phyloP scores from a whole-genome alignment of 495 filamentous ascomycete genomes.

The Lepidopterella palustris region DNA sequence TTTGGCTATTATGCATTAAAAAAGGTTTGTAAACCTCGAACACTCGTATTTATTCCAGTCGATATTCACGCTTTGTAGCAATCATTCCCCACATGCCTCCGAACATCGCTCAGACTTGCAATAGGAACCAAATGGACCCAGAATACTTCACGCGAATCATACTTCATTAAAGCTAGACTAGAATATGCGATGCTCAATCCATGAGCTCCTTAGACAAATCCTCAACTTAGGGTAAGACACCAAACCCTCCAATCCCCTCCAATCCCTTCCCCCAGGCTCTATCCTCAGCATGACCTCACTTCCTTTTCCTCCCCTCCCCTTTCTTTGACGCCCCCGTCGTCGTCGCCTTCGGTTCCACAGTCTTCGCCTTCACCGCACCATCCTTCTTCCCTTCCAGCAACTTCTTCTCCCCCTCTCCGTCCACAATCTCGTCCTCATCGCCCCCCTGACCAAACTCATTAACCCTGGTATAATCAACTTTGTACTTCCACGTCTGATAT shows the following conservation, averaged over 20 bases:
- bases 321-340: conserved; percentile 33
- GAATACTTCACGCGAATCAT: too few relatives aligned
- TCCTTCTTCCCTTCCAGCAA: conserved; percentile 30
- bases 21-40: too few relatives aligned
- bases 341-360: conserved; percentile 31
- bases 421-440: conserved; percentile 62
- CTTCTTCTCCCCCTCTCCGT: conserved; percentile 43
- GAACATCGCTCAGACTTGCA: too few relatives aligned
- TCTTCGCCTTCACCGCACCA: conserved; percentile 39
- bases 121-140: too few relatives aligned
- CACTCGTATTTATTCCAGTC: too few relatives aligned
- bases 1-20: too few relatives aligned
- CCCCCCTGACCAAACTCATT: conserved; percentile 99
- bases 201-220: too few relatives aligned
- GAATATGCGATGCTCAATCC: too few relatives aligned
- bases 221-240: too few relatives aligned
- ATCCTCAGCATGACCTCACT: conserved; percentile 5
- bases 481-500: conserved; percentile 93
- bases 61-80: too few relatives aligned
- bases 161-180: too few relatives aligned
- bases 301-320: conserved; percentile 34
- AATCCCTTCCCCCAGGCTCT: neutral
- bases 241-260: neutral
- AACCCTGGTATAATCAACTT: conserved; percentile 82
- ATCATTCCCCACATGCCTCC: too few relatives aligned